Evolutionary conservation across 129 eudicot species (phyloP).

Genomic region (Lonicera japonica): DNA sequence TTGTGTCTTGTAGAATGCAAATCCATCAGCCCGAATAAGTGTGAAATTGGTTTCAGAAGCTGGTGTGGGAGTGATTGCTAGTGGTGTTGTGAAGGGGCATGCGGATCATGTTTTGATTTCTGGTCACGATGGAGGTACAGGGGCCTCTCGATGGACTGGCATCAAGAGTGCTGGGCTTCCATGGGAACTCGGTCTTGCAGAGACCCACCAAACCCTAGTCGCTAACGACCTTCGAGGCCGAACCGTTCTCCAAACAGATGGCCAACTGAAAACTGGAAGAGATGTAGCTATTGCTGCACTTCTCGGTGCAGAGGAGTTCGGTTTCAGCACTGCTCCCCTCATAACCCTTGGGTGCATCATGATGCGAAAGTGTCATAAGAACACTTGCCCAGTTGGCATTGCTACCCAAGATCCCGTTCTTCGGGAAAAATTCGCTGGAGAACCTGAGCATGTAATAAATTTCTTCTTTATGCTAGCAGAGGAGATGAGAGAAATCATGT

Average conservation of each 20-base stretch:
- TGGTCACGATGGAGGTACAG: conserved; percentile 65
- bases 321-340: conserved; percentile 53
- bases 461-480: conserved; percentile 54
- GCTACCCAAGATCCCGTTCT: conserved; percentile 58
- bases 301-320: conserved; percentile 58
- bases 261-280: conserved; percentile 47
- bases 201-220: conserved; percentile 51
- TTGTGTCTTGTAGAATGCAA: conserved; percentile 28
- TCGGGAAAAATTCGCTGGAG: conserved; percentile 44
- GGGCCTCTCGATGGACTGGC: conserved; percentile 51
- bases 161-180: conserved; percentile 56
- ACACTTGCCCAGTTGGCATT: conserved; percentile 54
- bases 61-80: conserved; percentile 50
- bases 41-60: conserved; percentile 55
- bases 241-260: conserved; percentile 41
- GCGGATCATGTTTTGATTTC: conserved; percentile 51
- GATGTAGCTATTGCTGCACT: conserved; percentile 54
- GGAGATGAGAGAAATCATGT: conserved; percentile 76
- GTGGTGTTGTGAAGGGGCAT: conserved; percentile 53
- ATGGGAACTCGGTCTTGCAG: conserved; percentile 59
- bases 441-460: conserved; percentile 48
- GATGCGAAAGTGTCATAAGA: conserved; percentile 54
- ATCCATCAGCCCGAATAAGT: conserved; percentile 47
- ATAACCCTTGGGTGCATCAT: conserved; percentile 50
- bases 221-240: conserved; percentile 57